Base-by-base conservation (phyloP, 257 asterid species). In the Salvia hispanica region DNA sequence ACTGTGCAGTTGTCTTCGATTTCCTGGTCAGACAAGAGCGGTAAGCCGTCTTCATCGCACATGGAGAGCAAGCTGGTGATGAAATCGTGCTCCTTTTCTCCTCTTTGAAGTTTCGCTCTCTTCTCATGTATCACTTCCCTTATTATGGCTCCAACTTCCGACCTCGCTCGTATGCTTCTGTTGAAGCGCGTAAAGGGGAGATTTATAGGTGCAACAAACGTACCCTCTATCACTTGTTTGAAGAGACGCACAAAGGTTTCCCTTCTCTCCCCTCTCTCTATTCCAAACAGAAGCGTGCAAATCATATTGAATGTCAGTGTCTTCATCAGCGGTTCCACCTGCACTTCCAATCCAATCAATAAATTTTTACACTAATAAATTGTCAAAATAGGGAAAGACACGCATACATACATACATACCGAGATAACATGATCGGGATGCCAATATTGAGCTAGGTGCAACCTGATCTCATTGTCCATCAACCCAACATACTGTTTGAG, bases 281-380 rank as follows among this genome's bases (percentile, higher is more conserved):
- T 10, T 25, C 74, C 74, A 39, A 70, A 70, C 10, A 70, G 9
- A 5, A 70, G 45, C 0, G 74, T 59, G 45, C 45, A 36, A 0
- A 59, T 70, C 52, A 70, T 50, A 9, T 70, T n/a, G 45, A 70
- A 70, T 7, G 75, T 70, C 14, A 70, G 7, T 0, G 45, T 61
- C 69, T 40, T 70, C 75, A 70, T 70, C 0, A 61, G 63, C 39
- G 69, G 69, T 63, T 59, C 48, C 12, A 69, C 67, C 74, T 69
- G 18, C 48, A 69, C 2, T 1, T 2, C 31, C 31, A 25, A 25
- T 25, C 31, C 31, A 25, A 25, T 25, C 31, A 25, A 25, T 25
- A 25, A 21, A 21, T n/a, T n/a, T n/a, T n/a, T n/a, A n/a, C 25
- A 21, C 25, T 2, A 21, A 21, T 21, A 21, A 21, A 21, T 21